phyloP scores from a whole-genome alignment of 768 basidiomycete genomes.

The Pleurotus citrinopileatus region DNA sequence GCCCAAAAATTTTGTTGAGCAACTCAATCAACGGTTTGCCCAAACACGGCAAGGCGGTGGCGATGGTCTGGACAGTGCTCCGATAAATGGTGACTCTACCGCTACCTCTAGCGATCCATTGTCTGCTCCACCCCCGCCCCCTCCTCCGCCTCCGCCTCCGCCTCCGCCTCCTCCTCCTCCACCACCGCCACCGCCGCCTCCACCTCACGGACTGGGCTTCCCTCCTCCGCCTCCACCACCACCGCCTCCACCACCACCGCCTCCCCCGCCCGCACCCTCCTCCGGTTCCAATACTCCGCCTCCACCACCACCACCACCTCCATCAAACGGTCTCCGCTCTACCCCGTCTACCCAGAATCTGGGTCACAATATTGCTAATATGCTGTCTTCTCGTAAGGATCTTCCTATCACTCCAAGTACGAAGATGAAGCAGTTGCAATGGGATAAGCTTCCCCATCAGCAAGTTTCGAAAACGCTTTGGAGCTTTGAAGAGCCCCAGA shows the following conservation, averaged over 20 bases:
- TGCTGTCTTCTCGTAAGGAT: constrained; percentile 75
- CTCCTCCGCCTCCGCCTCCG: constrained; percentile 29
- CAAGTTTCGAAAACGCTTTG: constrained; percentile 85
- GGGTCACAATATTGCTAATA: constrained; percentile 52
- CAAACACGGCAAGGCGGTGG: neutral
- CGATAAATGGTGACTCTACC: too few relatives aligned
- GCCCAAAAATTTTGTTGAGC: constrained; percentile 56
- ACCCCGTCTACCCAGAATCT: constrained; percentile 61
- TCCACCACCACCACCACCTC: constrained; percentile 33
- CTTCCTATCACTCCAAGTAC: constrained; percentile 79
- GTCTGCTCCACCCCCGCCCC: neutral
- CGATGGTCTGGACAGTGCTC: neutral
- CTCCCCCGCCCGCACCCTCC: constrained; percentile 20
- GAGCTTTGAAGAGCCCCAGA: constrained; percentile 64
- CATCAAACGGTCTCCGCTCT: constrained; percentile 30
- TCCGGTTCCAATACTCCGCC: constrained; percentile 29
- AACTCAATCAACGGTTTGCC: constrained; percentile 57
- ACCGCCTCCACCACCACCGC: constrained; percentile 25
- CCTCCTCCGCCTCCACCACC: constrained; percentile 32
- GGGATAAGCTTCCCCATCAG: constrained; percentile 95
- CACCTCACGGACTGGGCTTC: neutral
- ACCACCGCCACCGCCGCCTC: too few relatives aligned
- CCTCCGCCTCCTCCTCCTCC: constrained; percentile 37
- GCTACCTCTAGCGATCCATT: neutral
- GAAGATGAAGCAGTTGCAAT: constrained; percentile 98